A percentile compares a stretch with the other conserved stretches of the same genome.
Conservation (phyloP, 257 asterid species). For the Fraxinus excelsior region DNA sequence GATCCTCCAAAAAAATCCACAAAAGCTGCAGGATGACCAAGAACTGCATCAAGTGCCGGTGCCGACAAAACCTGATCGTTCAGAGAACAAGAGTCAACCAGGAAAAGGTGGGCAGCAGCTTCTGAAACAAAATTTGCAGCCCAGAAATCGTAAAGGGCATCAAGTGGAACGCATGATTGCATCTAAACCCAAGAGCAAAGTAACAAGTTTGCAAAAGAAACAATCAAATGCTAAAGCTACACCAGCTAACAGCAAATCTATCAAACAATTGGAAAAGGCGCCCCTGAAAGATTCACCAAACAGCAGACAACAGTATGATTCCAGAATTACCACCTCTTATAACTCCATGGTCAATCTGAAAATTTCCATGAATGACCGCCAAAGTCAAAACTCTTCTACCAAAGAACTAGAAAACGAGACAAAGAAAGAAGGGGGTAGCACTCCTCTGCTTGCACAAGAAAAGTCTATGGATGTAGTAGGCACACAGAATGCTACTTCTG, state of each 20-base stretch:
- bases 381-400: constrained; percentile 27
- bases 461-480: constrained; percentile 32
- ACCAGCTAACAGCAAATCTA: constrained; percentile 33
- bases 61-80: constrained; percentile 33
- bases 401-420: constrained; percentile 14
- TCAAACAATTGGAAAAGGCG: constrained; percentile 32
- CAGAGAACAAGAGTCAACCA: constrained; percentile 37
- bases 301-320: constrained; percentile 18
- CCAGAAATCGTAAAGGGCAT: constrained; percentile 38
- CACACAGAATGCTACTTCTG: constrained; percentile 33
- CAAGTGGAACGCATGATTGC: constrained; percentile 38
- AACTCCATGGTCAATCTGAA: not conserved
- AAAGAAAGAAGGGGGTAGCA: constrained; percentile 20
- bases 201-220: constrained; percentile 40
- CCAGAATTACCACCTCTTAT: constrained; percentile 4
- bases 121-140: constrained; percentile 42
- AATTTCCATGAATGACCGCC: constrained; percentile 22
- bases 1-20: constrained; percentile 35
- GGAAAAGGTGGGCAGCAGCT: constrained; percentile 41
- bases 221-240: constrained; percentile 35
- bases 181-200: constrained; percentile 40
- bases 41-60: constrained; percentile 32
- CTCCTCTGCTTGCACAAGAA: constrained; percentile 24
- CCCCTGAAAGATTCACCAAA: constrained; percentile 34
- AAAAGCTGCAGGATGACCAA: constrained; percentile 29